Percentiles rank a stretch among this genome's conserved stretches.
These are phyloP conservation scores for Nitzschia palea DNA, from an alignment of 108 stramenopile species.

Conservation along the genomic window DNA sequence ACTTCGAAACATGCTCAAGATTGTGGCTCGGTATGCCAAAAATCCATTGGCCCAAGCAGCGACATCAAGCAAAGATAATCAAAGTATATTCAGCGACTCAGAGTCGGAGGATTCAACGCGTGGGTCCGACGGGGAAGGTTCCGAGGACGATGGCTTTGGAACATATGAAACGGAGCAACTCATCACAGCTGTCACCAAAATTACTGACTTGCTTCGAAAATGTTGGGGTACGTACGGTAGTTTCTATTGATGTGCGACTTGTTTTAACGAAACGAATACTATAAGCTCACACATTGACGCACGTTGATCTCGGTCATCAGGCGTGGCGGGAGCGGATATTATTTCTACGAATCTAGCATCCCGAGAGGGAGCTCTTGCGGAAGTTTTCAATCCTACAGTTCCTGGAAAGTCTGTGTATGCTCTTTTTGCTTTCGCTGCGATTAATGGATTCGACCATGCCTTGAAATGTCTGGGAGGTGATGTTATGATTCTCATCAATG, in stretches of 20 bases:
- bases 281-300: neutral
- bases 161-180: constrained; percentile 93
- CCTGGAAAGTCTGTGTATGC: constrained; percentile 93
- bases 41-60: constrained; percentile 50
- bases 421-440: constrained; percentile 92
- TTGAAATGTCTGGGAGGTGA: constrained; percentile 81
- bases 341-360: constrained; percentile 91
- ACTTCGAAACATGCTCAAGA: constrained; percentile 79
- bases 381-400: constrained; percentile 88
- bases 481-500: constrained; percentile 95
- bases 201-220: constrained; percentile 90
- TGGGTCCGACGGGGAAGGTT: constrained; percentile 8
- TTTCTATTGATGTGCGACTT: neutral
- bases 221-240: constrained; percentile 76
- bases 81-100: constrained; percentile 7
- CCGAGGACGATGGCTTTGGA: constrained; percentile 44
- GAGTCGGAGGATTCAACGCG: constrained; percentile 4
- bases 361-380: constrained; percentile 63
- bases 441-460: constrained; percentile 84
- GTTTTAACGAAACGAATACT: no score
- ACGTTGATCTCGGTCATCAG: neutral
- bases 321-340: constrained; percentile 93
- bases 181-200: constrained; percentile 87
- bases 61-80: constrained; percentile 1
- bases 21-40: constrained; percentile 78